Evolutionary conservation across 2,329 filamentous ascomycete genomes (phyloP), one percentile per base, ranked within the genome.

Genomic region (Penicillium sp.): DNA sequence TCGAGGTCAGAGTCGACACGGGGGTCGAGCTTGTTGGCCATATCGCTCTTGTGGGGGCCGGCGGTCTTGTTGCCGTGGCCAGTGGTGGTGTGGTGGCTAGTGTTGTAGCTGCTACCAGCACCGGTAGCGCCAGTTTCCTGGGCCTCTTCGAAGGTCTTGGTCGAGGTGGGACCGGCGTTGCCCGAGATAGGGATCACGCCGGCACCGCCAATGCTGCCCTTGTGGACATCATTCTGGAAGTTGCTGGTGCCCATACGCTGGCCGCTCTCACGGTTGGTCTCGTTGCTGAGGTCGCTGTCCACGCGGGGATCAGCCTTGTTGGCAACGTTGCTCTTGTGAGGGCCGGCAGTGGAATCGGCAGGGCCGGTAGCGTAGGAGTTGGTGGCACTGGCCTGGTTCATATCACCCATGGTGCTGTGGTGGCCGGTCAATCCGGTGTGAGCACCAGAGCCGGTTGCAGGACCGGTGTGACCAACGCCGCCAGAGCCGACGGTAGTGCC

Each of bases 1-100:
- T 54, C 53, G 18, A 45, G 49, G 25, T 57, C 53, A n/a, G 55
- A 57, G 46, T 57, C 55, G n/a, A 57, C 53, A 28, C 55, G 55
- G 9, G 54, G 54, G 29, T 56, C 54, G 4, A 56, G 25, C 54
- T 56, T 56, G 50, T 56, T 56, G 11, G 39, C 47, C 7, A 40
- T 9, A 27, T 52, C 48, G 38, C 51, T 55, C 25, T 49, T 44
- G 39, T 57, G 55, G 7, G 55, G 53, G 38, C 55, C 55, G 18
- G 44, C 51, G 35, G 53, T 55, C 24, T 33, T 43, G 13, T 46
- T 25, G n/a, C 39, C 29, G 13, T 32, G 25, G 13, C 43, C 35
- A 29, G 24, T 42, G 8, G 29, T 11, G 29, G 29, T 8, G 29
- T 7, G 11, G 7, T 35, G 18, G 25, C 28, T 18, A 34, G 25